A percentile compares a stretch with the other conserved stretches of the same genome.
Evolutionary conservation across 2,329 filamentous ascomycete species (phyloP).

Genomic region (Coniochaeta sp.): DNA sequence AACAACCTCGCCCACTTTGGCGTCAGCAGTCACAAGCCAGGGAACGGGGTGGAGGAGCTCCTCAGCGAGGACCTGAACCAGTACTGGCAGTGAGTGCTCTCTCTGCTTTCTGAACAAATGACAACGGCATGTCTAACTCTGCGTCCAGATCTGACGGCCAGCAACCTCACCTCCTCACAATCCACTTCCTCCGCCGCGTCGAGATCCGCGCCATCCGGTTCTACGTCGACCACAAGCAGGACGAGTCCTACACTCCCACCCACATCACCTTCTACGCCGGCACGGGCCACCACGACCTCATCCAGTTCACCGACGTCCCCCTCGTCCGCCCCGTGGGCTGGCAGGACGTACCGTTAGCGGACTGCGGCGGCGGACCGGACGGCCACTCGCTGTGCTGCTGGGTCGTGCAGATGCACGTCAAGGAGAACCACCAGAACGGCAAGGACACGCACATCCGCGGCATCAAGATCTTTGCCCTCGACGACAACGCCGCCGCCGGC

Average conservation of each 20-base stretch:
- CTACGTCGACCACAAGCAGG: constrained; percentile 83
- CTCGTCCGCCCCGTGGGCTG: constrained; percentile 78
- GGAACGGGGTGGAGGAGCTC: constrained; percentile 70
- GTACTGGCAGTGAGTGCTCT: constrained; percentile 66
- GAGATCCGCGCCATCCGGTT: constrained; percentile 73
- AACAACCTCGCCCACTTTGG: constrained; percentile 79
- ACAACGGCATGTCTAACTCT: background rate
- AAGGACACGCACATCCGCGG: constrained; percentile 97
- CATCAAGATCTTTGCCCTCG: constrained; percentile 72
- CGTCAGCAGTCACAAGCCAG: constrained; percentile 74
- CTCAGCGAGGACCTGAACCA: constrained; percentile 64
- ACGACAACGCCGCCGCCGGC: constrained; percentile 37
- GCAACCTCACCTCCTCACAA: constrained; percentile 70
- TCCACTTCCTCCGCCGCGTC: constrained; percentile 80
- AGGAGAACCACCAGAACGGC: constrained; percentile 97
- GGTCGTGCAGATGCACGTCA: constrained; percentile 81
- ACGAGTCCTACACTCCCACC: constrained; percentile 95
- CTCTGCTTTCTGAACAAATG: background rate
- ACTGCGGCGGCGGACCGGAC: constrained; percentile 51
- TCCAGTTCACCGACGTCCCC: constrained; percentile 76
- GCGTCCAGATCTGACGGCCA: constrained; percentile 65
- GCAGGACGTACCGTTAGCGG: constrained; percentile 69
- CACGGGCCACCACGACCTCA: constrained; percentile 84
- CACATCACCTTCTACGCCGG: constrained; percentile 85
- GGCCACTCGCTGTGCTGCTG: constrained; percentile 78